Conservation (phyloP, 2,329 filamentous ascomycete genomes). For the Lizonia empirigonia region DNA sequence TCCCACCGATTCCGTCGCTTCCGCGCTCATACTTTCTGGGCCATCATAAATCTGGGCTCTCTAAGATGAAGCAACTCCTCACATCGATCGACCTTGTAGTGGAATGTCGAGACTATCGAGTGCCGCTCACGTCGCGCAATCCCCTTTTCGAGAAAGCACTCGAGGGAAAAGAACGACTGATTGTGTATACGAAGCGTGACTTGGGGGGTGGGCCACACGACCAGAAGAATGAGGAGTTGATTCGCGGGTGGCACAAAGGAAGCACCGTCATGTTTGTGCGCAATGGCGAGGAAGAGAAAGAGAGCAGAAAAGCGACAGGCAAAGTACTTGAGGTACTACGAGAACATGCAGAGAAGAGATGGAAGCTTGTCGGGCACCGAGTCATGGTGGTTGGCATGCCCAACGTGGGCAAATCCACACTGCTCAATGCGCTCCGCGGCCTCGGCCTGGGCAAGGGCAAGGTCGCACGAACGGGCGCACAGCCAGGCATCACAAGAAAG, state of each 20-base stretch:
- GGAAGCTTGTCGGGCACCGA: constrained; percentile 78
- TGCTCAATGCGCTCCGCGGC: constrained; percentile 84
- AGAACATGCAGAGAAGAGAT: constrained; percentile 54
- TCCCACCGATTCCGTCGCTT: constrained; percentile 75
- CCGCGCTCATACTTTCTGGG: constrained; percentile 92
- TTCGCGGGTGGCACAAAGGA: constrained; percentile 60
- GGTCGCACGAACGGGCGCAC: constrained; percentile 79
- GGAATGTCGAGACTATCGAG: constrained; percentile 92
- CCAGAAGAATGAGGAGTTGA: constrained; percentile 55
- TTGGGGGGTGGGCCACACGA: constrained; percentile 36
- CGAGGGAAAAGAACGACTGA: constrained; percentile 72
- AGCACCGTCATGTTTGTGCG: constrained; percentile 59
- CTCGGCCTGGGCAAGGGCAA: constrained; percentile 70
- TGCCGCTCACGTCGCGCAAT: constrained; percentile 88
- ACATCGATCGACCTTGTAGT: constrained; percentile 84
- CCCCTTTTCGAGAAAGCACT: constrained; percentile 83
- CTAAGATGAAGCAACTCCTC: constrained; percentile 81
- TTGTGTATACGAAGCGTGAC: constrained; percentile 92
- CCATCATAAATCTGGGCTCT: constrained; percentile 82
- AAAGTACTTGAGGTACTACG: constrained; percentile 59
- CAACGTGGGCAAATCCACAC: constrained; percentile 92
- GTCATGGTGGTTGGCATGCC: constrained; percentile 95
- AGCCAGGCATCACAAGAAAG: constrained; percentile 89
- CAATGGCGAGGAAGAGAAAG: constrained; percentile 40
- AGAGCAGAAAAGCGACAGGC: constrained; percentile 26